Base-by-base conservation (phyloP, 2,329 filamentous ascomycete species). In the Cladophialophora bantiana region DNA sequence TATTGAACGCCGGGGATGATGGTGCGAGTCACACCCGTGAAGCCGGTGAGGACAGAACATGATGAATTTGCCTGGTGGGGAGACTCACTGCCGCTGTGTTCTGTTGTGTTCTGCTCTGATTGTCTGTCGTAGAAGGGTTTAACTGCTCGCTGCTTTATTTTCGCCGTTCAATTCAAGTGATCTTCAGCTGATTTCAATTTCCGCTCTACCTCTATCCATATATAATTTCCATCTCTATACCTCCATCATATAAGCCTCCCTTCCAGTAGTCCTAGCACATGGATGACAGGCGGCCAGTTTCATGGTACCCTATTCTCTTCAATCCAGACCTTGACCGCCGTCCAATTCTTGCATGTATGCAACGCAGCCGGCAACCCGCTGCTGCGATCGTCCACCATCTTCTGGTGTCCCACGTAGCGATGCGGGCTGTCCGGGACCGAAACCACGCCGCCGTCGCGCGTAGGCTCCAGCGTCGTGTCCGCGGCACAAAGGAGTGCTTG, bases 1-100 rank as follows among this genome's bases (percentile, higher is more conserved):
- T 88, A 76, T 75, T 84, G 35, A 42, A 54, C 15, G 55, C 62
- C n/a, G 48, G 59, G 7, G 34, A 15, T 31, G 42, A 7, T 4
- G n/a, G 12, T 6, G 40, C 40, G 7, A 42, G 40, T 42, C 15
- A 42, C 26, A 26, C 26, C 26, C 26, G 26, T 26, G 26, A 26
- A 26, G 26, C 26, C 3, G 26, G 26, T 26, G 26, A 26, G 26
- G 26, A 26, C 26, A 26, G 26, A 26, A 26, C 3, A 3, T 2
- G 26, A 26, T 26, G 26, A 26, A 26, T 26, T 26, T 26, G 26
- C 26, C 3, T 26, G 38, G 10, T 9, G 15, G 9, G 10, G 9
- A 40, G 38, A 15, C 38, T 10, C 12, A 40, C 10, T 4, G 26
- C 3, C 3, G 26, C 26, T 26, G 26, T 26, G 26, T 26, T 26